phyloP scores from a whole-genome alignment of 441 rosid species.

The Jatropha podagrica region DNA sequence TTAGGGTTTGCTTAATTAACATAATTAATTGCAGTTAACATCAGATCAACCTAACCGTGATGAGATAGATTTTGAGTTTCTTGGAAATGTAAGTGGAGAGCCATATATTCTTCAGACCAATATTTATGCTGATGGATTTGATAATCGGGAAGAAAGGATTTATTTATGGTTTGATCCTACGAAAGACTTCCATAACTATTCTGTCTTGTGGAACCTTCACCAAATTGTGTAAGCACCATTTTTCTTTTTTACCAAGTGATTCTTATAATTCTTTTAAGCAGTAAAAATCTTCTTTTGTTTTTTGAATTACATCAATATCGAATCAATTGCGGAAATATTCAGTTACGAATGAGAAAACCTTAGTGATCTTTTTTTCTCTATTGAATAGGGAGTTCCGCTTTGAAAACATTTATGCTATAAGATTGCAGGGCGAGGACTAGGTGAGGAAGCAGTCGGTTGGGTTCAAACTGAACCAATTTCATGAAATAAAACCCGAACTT shows the following conservation, averaged over 20 bases:
- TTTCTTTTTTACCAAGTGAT: not conserved
- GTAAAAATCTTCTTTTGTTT: too few species aligned
- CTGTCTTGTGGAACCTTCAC: conserved; percentile 77
- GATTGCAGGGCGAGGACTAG: too few species aligned
- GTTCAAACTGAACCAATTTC: too few species aligned
- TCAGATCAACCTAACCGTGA: conserved; percentile 76
- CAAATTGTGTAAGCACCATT: conserved; percentile 68
- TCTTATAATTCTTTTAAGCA: not conserved
- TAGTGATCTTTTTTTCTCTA: too few species aligned
- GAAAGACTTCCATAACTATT: conserved; percentile 63
- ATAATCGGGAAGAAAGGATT: conserved; percentile 74
- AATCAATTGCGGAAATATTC: too few species aligned
- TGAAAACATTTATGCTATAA: too few species aligned
- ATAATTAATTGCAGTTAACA: conserved; percentile 41
- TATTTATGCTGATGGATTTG: conserved; percentile 60
- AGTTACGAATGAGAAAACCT: too few species aligned
- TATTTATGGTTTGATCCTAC: conserved; percentile 90
- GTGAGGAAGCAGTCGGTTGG: too few species aligned
- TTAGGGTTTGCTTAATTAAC: not conserved
- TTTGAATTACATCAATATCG: too few species aligned
- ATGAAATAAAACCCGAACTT: too few species aligned
- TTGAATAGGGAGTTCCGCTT: too few species aligned
- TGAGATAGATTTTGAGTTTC: conserved; percentile 79
- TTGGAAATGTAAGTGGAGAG: conserved; percentile 63
- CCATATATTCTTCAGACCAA: conserved; percentile 84